phyloP scores from a whole-genome alignment of 1,139 yeast genomes.

The Candida sp. region DNA sequence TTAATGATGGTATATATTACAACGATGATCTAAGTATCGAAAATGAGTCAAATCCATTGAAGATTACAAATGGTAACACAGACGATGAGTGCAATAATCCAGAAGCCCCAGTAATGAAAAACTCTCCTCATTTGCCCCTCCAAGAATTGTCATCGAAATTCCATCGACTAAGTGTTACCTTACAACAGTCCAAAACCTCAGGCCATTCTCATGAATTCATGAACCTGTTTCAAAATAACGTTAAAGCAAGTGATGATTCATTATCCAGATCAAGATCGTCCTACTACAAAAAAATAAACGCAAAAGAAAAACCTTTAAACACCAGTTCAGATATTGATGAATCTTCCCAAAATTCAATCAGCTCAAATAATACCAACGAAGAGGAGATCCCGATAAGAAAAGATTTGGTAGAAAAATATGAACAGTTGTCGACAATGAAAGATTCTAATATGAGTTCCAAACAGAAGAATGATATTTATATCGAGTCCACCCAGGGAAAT shows the following conservation, averaged over 20 bases:
- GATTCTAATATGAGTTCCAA: conserved; percentile 8
- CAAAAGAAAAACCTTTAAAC: neutral
- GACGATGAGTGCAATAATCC: neutral
- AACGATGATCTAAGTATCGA: conserved; percentile 1
- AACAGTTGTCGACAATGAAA: conserved; percentile 6
- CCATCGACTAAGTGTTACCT: conserved; percentile 36
- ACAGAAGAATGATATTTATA: conserved; percentile 15
- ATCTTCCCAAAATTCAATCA: conserved; percentile 1
- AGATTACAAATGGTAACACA: neutral
- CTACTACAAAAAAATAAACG: conserved; percentile 1
- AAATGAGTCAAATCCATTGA: conserved; percentile 3
- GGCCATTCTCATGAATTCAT: conserved; percentile 41
- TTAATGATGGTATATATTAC: neutral
- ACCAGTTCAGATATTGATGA: neutral
- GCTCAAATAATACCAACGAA: conserved; percentile 2
- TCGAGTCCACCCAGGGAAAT: conserved; percentile 8
- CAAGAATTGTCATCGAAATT: conserved; percentile 36
- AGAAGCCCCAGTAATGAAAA: too few relatives aligned
- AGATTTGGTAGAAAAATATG: conserved; percentile 23
- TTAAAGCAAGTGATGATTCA: conserved; percentile 5
- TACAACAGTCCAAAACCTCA: conserved; percentile 33
- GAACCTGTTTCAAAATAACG: conserved; percentile 39
- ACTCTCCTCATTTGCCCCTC: conserved; percentile 24
- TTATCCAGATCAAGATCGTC: neutral
- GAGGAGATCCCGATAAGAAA: conserved; percentile 30